These are phyloP conservation scores for Lactifluus hygrophoroides DNA, from an alignment of 768 basidiomycete genomes.

Conservation along the genomic window DNA sequence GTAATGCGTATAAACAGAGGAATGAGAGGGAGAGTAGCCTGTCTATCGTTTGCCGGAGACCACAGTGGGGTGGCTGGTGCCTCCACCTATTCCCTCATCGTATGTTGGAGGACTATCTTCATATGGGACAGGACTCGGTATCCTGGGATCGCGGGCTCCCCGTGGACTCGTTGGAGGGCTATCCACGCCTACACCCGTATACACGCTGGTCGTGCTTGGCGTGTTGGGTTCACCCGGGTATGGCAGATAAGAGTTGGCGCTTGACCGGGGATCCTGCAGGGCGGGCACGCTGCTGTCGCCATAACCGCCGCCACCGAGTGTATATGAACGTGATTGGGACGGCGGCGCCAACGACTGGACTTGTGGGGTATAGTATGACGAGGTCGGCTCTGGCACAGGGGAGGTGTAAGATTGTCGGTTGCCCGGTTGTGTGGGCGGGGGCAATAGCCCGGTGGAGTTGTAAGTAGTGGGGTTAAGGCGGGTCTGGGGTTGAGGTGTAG, in stretches of 20 bases:
- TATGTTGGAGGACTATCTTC: slow-evolving; percentile 61
- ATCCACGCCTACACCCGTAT: slow-evolving; percentile 2
- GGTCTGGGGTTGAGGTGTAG: slow-evolving; percentile 24
- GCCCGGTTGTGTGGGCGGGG: slow-evolving; percentile 12
- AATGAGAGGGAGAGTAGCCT: background rate
- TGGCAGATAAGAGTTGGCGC: slow-evolving; percentile 19
- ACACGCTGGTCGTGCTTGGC: slow-evolving; percentile 6
- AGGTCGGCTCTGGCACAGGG: slow-evolving; percentile 3
- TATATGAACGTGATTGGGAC: slow-evolving; percentile 36
- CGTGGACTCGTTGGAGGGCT: background rate
- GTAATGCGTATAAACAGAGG: background rate
- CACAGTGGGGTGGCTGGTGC: background rate
- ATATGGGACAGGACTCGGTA: slow-evolving; percentile 22
- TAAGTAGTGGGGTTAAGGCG: slow-evolving; percentile 34
- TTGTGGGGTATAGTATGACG: slow-evolving; percentile 12
- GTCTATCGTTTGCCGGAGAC: slow-evolving; percentile 7
- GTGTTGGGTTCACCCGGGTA: slow-evolving; percentile 16
- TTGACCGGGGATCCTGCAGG: slow-evolving; percentile 9
- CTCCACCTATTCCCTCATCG: slow-evolving; percentile 36
- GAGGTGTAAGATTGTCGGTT: slow-evolving; percentile 12
- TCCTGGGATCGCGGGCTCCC: slow-evolving; percentile 1
- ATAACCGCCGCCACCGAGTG: slow-evolving; percentile 50
- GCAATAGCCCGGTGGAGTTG: slow-evolving; percentile 28
- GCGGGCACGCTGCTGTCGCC: slow-evolving; percentile 35
- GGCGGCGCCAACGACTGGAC: background rate